These are phyloP conservation scores for Verruconis gallopava DNA, from an alignment of 2,329 filamentous ascomycete species.

Conservation along the genomic window DNA sequence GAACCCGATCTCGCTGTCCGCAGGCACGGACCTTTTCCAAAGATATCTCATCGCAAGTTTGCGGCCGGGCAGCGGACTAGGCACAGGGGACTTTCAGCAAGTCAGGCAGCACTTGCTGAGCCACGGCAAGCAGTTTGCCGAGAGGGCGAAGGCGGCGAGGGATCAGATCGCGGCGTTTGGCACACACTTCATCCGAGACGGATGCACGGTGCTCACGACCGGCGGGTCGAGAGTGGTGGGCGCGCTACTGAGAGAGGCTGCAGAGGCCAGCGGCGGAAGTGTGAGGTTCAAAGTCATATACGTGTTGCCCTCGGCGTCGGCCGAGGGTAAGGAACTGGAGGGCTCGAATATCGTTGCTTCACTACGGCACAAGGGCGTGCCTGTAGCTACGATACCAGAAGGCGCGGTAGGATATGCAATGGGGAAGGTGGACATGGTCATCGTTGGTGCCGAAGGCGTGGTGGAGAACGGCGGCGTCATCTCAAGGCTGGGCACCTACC, in stretches of 20 bases:
- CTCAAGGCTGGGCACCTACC: conserved; percentile 72
- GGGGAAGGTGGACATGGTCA: conserved; percentile 55
- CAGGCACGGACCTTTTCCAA: conserved; percentile 90
- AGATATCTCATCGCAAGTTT: conserved; percentile 74
- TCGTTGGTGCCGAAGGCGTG: conserved; percentile 66
- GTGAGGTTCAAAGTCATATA: conserved; percentile 78
- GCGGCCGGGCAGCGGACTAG: conserved; percentile 32
- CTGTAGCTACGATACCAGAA: conserved; percentile 69
- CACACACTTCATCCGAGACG: conserved; percentile 64
- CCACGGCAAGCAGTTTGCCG: conserved; percentile 78
- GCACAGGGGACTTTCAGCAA: conserved; percentile 61
- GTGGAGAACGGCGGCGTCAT: conserved; percentile 91
- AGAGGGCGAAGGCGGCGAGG: conserved; percentile 71
- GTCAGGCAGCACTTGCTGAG: conserved; percentile 71
- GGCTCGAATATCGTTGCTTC: conserved; percentile 57
- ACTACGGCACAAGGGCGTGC: conserved; percentile 60
- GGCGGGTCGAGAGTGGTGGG: conserved; percentile 78
- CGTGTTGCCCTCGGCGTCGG: conserved; percentile 22
- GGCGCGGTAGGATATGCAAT: conserved; percentile 70
- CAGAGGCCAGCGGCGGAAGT: conserved; percentile 47
- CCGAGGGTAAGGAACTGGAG: conserved; percentile 33
- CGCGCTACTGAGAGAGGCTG: conserved; percentile 60
- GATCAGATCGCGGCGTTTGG: conserved; percentile 73
- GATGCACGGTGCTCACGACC: conserved; percentile 74
- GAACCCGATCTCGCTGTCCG: conserved; percentile 84